These are phyloP conservation scores for Ziziphus jujuba DNA, from an alignment of 306 rosid genomes.

Conservation along the genomic window DNA sequence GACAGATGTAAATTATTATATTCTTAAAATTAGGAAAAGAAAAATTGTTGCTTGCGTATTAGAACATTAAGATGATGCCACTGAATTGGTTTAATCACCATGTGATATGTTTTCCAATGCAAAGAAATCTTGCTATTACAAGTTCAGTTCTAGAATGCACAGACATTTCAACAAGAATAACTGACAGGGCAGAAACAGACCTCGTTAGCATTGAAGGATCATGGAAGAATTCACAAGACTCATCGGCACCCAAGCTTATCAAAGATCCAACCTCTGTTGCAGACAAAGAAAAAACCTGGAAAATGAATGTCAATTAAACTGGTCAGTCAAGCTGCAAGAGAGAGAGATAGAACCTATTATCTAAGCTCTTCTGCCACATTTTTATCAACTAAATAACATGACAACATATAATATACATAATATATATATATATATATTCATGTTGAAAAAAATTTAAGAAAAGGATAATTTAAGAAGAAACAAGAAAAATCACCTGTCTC, in stretches of 20 bases:
- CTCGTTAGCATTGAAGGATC: conserved; percentile 89
- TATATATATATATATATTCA: neutral
- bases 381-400: conserved; percentile 1
- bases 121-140: neutral
- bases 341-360: neutral
- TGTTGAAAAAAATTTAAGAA: neutral
- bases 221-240: conserved; percentile 89
- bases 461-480: neutral
- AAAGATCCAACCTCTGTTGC: conserved; percentile 88
- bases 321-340: conserved; percentile 19
- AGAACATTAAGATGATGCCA: neutral
- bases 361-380: neutral
- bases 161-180: neutral
- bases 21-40: neutral
- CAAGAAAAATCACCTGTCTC: conserved; percentile 34
- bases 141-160: neutral
- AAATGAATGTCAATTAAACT: conserved; percentile 18
- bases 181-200: conserved; percentile 37
- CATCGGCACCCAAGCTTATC: conserved; percentile 74
- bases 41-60: neutral
- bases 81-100: neutral
- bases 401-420: no score
- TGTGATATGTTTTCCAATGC: neutral
- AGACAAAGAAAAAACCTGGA: conserved; percentile 71
- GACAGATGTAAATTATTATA: no score